Base-by-base conservation (phyloP, 2,329 filamentous ascomycete species). In the Aspergillus hiratsukae region DNA sequence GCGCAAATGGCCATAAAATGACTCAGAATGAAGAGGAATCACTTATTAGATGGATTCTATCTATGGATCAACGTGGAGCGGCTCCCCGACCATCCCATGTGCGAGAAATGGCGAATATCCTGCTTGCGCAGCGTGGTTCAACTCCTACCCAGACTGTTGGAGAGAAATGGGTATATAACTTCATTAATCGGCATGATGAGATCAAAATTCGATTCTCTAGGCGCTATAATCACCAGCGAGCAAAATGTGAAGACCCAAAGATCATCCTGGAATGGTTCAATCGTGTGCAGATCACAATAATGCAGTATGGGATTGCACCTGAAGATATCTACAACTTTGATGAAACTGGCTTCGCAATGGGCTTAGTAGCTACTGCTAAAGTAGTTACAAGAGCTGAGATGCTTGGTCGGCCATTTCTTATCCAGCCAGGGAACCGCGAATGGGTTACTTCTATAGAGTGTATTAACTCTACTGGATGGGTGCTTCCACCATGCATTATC, bases 271-370 rank as follows among this genome's bases (percentile, higher is more conserved):
- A 40, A 17, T 57, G 48, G 51, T 58, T 53, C 52, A 45, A 54
- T 6, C 25, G 41, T 10, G 21, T 58, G 23, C 37, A 58, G 37
- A 54, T 40, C 19, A n/a, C 50, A 21, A n/a, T n/a, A 27, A 27
- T 49, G 5, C 43, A 61, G 45, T 51, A 63, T 55, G 49, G 58
- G 2, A 64, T 63, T n/a, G n/a, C 23, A 10, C 37, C 10, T 14
- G 46, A 60, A 31, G 58, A 62, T 55, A 63, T 60, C 31, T 61
- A 51, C 27, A 62, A 54, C 17, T 56, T 56, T 48, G 17, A 52
- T 48, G 21, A 56, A 27, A 53, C 35, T 31, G 25, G 50, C 10
- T 53, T 49, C 43, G 11, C 25, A 45, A 52, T 53, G 27, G 45
- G 50, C 21, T 25, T 52, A 4, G 3, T 27, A 3, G 25, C 25